Evolutionary conservation across 2,329 filamentous ascomycete genomes (phyloP).

Genomic region (Fusarium proliferatum): DNA sequence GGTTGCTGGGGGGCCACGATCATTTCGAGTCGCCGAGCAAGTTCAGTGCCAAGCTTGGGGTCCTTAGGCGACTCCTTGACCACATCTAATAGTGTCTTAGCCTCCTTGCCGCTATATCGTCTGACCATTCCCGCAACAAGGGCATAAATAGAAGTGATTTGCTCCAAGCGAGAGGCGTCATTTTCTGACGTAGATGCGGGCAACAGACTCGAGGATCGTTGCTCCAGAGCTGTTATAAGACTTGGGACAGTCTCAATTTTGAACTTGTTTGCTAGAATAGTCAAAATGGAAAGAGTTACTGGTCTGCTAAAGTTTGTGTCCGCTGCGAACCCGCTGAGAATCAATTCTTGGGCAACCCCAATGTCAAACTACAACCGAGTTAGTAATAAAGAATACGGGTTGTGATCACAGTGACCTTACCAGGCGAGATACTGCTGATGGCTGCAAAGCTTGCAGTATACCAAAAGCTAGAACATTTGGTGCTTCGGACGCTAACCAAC

Average conservation of each 20-base stretch:
- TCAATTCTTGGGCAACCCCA: slow-evolving; percentile 51
- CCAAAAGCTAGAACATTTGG: slow-evolving; percentile 53
- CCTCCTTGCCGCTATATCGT: slow-evolving; percentile 52
- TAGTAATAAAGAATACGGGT: slow-evolving; percentile 10
- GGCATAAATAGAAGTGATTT: slow-evolving; percentile 50
- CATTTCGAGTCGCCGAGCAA: slow-evolving; percentile 57
- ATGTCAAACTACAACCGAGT: slow-evolving; percentile 49
- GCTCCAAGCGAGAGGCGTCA: slow-evolving; percentile 34
- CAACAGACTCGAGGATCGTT: slow-evolving; percentile 39
- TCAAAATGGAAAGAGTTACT: slow-evolving; percentile 52
- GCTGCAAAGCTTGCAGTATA: slow-evolving; percentile 52
- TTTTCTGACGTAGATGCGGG: slow-evolving; percentile 16
- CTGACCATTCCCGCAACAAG: slow-evolving; percentile 53
- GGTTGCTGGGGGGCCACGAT: slow-evolving; percentile 55
- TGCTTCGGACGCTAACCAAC: slow-evolving; percentile 47
- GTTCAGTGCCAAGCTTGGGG: slow-evolving; percentile 50
- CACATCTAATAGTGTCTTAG: slow-evolving; percentile 49
- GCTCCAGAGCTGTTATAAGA: slow-evolving; percentile 45
- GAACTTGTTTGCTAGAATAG: slow-evolving; percentile 59
- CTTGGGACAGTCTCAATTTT: slow-evolving; percentile 49
- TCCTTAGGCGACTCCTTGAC: slow-evolving; percentile 51
- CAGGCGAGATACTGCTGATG: slow-evolving; percentile 49
- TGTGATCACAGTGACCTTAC: slow-evolving; percentile 42
- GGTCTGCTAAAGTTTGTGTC: slow-evolving; percentile 35
- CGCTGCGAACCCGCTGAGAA: slow-evolving; percentile 45